Evolutionary conservation across 371 early-diverging fungal genomes (phyloP).

Genomic region (Rhizopus sp.): DNA sequence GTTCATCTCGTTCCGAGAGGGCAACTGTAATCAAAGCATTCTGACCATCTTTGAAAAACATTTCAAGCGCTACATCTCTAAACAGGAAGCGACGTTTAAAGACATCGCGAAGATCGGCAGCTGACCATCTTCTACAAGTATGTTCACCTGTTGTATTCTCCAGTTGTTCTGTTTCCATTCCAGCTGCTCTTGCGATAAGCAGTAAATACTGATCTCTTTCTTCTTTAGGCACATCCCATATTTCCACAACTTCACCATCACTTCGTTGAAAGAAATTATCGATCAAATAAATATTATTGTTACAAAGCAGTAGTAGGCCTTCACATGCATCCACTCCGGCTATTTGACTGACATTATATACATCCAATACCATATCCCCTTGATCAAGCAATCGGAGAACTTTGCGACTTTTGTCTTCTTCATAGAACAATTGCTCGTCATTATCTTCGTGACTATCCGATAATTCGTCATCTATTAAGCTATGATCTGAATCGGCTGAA

Average conservation of each 20-base stretch:
- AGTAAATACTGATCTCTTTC: conserved; percentile 73
- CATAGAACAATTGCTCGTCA: conserved; percentile 49
- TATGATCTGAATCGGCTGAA: background rate
- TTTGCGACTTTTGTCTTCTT: conserved; percentile 76
- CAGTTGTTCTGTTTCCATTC: conserved; percentile 50
- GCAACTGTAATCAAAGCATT: conserved; percentile 72
- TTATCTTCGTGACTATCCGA: conserved; percentile 10
- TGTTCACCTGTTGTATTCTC: conserved; percentile 56
- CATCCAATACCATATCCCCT: conserved; percentile 73
- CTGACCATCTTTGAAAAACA: conserved; percentile 77
- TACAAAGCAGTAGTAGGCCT: conserved; percentile 71
- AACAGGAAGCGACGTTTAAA: conserved; percentile 72
- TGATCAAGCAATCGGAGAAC: conserved; percentile 71
- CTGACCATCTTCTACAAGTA: conserved; percentile 64
- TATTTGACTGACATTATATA: conserved; percentile 74
- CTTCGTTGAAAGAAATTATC: conserved; percentile 73
- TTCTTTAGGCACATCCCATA: conserved; percentile 70
- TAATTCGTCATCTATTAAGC: background rate
- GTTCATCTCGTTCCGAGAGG: conserved; percentile 66
- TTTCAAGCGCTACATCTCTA: conserved; percentile 76
- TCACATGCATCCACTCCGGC: conserved; percentile 76
- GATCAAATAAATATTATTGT: conserved; percentile 73
- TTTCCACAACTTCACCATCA: conserved; percentile 79
- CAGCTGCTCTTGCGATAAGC: conserved; percentile 60
- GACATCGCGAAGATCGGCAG: conserved; percentile 73